Evolutionary conservation across 1,139 yeast genomes (phyloP).

Genomic region (Candida tropicalis): DNA sequence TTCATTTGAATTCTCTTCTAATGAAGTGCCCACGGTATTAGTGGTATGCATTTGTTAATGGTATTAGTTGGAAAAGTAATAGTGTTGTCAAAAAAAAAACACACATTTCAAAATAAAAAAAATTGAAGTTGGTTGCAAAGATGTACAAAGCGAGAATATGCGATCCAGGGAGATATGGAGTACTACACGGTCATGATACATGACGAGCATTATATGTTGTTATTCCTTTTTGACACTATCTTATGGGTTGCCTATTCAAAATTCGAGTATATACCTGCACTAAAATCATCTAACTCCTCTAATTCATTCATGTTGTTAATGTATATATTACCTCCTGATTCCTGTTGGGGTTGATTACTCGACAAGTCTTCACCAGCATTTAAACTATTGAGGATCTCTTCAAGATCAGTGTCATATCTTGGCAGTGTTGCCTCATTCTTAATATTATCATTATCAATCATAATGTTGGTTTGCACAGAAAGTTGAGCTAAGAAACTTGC

Average conservation of each 20-base stretch:
- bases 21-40: not conserved
- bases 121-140: too few relatives aligned
- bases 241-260: slow-evolving; percentile 45
- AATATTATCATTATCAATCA: slow-evolving; percentile 45
- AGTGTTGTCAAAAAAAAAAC: not conserved
- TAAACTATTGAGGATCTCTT: slow-evolving; percentile 18
- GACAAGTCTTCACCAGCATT: slow-evolving; percentile 18
- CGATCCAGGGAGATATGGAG: too few relatives aligned
- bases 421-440: slow-evolving; percentile 10
- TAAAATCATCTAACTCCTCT: slow-evolving; percentile 78
- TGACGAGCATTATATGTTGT: too few relatives aligned
- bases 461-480: slow-evolving; percentile 63
- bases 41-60: not conserved
- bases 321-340: slow-evolving; percentile 45
- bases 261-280: slow-evolving; percentile 89
- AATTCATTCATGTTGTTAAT: slow-evolving; percentile 52
- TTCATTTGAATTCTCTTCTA: not conserved
- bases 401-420: slow-evolving; percentile 29
- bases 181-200: too few relatives aligned
- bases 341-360: slow-evolving; percentile 35
- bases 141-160: too few relatives aligned
- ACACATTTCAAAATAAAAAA: too few relatives aligned
- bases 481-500: slow-evolving; percentile 72
- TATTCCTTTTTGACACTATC: too few relatives aligned
- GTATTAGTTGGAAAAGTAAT: too few relatives aligned